These are phyloP conservation scores for Aristolochia californica DNA, from an alignment of 164 flowering plant genomes.

Conservation along the genomic window DNA sequence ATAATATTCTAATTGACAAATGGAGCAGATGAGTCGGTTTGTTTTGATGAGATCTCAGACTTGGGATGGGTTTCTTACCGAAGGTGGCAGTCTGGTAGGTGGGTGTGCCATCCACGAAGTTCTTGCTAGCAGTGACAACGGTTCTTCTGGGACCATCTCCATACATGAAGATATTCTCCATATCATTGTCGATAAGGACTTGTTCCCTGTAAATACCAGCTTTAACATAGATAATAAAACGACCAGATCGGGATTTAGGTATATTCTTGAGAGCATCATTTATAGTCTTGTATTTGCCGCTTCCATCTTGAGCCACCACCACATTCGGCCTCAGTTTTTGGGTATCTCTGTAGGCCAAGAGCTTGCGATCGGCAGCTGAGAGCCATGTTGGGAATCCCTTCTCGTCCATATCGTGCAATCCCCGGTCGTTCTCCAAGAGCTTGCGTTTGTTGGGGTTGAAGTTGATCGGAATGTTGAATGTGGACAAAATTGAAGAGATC, in stretches of 20 bases:
- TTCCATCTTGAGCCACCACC: slow-evolving; percentile 50
- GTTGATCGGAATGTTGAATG: slow-evolving; percentile 13
- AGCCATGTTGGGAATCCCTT: slow-evolving; percentile 31
- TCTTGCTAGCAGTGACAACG: slow-evolving; percentile 34
- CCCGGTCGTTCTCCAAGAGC: slow-evolving; percentile 11
- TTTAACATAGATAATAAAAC: slow-evolving; percentile 41
- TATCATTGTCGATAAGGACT: slow-evolving; percentile 21
- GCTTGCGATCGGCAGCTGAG: slow-evolving; percentile 23
- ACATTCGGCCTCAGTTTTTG: slow-evolving; percentile 26
- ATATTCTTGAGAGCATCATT: slow-evolving; percentile 37
- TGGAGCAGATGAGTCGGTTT: not conserved
- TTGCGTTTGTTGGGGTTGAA: slow-evolving; percentile 6
- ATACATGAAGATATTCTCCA: slow-evolving; percentile 36
- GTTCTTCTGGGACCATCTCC: slow-evolving; percentile 62
- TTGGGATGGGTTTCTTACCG: slow-evolving; percentile 16
- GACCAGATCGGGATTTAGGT: slow-evolving; percentile 27
- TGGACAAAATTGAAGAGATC: slow-evolving; percentile 15
- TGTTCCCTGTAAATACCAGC: slow-evolving; percentile 50
- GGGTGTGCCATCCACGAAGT: slow-evolving; percentile 15
- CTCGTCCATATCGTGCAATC: not conserved
- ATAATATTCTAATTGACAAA: not conserved
- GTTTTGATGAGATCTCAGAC: too few relatives aligned
- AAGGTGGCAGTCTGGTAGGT: slow-evolving; percentile 44
- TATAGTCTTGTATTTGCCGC: slow-evolving; percentile 41
- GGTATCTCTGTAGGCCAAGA: slow-evolving; percentile 16